Conservation (phyloP, 2,329 filamentous ascomycete species). For the Microcyclospora pomicola region DNA sequence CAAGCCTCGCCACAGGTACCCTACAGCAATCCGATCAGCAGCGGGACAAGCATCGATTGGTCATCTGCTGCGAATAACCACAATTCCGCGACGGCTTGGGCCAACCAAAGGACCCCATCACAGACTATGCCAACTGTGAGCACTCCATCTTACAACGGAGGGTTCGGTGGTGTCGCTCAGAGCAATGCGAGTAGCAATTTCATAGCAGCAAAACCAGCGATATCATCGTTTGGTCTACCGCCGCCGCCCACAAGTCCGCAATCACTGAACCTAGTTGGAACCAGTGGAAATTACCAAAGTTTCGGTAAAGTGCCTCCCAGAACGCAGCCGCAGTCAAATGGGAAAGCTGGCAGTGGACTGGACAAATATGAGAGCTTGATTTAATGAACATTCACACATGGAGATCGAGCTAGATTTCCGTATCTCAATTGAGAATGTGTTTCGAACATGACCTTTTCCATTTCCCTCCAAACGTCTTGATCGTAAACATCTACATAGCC, state of each 20-base stretch:
- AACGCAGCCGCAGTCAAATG: conserved; percentile 19
- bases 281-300: conserved; percentile 24
- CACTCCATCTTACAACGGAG: conserved; percentile 2
- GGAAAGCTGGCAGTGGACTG: conserved; percentile 32
- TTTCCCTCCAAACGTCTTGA: too few relatives aligned
- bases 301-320: conserved; percentile 19
- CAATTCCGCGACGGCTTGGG: too few relatives aligned
- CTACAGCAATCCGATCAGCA: conserved; percentile 1
- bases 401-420: too few relatives aligned
- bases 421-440: too few relatives aligned
- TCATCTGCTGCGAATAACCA: conserved; percentile 22
- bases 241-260: conserved; percentile 23
- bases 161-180: conserved; percentile 1
- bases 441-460: too few relatives aligned
- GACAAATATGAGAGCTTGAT: conserved; percentile 57
- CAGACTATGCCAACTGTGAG: too few relatives aligned
- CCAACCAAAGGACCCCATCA: too few relatives aligned
- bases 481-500: too few relatives aligned
- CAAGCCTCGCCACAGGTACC: conserved; percentile 14
- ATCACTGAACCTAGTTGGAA: conserved; percentile 24
- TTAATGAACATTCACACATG: conserved; percentile 17
- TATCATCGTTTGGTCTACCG: conserved; percentile 12
- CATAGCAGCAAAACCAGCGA: conserved; percentile 3
- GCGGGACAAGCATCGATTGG: conserved; percentile 39
- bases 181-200: conserved; percentile 3